phyloP scores from a whole-genome alignment of 2,329 filamentous ascomycete species.

The Hymenoscyphus infarciens region DNA sequence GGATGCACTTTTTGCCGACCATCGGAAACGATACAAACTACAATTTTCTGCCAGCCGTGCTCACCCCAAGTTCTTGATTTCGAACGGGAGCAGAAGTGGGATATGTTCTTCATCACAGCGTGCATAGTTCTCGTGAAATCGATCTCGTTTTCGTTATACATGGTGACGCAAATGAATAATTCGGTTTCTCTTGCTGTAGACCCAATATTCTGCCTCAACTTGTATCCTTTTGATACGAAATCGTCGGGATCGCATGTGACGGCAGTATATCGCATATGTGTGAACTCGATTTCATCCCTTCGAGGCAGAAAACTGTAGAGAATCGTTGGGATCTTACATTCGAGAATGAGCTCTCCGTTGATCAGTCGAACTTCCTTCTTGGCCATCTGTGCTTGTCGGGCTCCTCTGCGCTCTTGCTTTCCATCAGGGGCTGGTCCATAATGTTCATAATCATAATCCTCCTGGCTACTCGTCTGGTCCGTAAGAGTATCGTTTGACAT shows the following conservation, averaged over 20 bases:
- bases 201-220: constrained; percentile 86
- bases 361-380: constrained; percentile 94
- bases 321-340: constrained; percentile 99
- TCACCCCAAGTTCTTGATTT: constrained; percentile 97
- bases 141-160: constrained; percentile 99
- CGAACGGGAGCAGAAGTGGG: constrained; percentile 88
- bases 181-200: constrained; percentile 84
- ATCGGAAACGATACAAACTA: constrained; percentile 94
- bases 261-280: constrained; percentile 97
- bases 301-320: constrained; percentile 94
- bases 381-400: constrained; percentile 80
- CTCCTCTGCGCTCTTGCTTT: constrained; percentile 82
- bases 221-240: constrained; percentile 84
- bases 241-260: constrained; percentile 98
- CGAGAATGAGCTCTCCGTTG: constrained; percentile 94
- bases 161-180: constrained; percentile 93
- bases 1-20: constrained; percentile 92
- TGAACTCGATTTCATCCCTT: constrained; percentile 92
- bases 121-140: constrained; percentile 98
- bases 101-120: constrained; percentile 96
- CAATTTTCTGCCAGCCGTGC: constrained; percentile 97
- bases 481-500: constrained; percentile 30
- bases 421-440: constrained; percentile 86
- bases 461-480: constrained; percentile 37
- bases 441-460: constrained; percentile 64